Percentiles rank a stretch among this genome's conserved stretches.
Conservation (phyloP, 345 rosid species). For the Syzygium aqueum region DNA sequence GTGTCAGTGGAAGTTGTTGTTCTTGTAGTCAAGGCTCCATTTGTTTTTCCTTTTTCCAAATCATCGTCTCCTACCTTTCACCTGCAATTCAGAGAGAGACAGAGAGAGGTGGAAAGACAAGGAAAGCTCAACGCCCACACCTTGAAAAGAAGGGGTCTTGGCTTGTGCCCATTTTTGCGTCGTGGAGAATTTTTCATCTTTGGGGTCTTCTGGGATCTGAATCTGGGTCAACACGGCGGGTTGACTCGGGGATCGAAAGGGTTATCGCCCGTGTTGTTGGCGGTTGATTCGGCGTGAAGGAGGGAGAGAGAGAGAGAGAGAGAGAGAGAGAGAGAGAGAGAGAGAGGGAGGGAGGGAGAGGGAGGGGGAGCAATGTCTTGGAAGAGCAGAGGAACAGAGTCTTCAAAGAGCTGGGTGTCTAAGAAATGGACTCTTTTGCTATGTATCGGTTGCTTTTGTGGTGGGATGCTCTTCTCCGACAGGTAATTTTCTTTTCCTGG, state of each 20-base stretch:
- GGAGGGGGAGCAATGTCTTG: conserved; percentile 29
- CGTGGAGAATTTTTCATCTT: neutral
- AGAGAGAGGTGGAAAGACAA: neutral
- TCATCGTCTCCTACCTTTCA: neutral
- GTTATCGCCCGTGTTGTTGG: conserved; percentile 9
- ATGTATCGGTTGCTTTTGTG: conserved; percentile 88
- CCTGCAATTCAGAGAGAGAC: neutral
- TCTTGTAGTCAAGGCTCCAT: neutral
- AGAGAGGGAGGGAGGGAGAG: neutral
- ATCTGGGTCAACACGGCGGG: conserved; percentile 14
- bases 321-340: neutral
- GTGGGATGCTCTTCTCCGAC: conserved; percentile 83
- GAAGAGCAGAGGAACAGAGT: conserved; percentile 53
- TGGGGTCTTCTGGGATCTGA: conserved; percentile 27
- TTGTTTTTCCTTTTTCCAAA: neutral
- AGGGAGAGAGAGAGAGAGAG: neutral
- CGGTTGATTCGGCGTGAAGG: neutral
- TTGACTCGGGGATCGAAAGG: conserved; percentile 8
- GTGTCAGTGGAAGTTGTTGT: neutral
- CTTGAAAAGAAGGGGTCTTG: neutral
- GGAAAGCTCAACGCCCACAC: neutral
- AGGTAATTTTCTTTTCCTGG: conserved; percentile 22
- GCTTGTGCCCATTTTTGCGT: neutral
- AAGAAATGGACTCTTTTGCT: conserved; percentile 77
- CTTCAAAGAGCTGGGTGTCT: conserved; percentile 43